A percentile compares a stretch with the other conserved stretches of the same genome.
Evolutionary conservation across 2,329 filamentous ascomycete species (phyloP).

Genomic region (Tricladium varicosporioides): DNA sequence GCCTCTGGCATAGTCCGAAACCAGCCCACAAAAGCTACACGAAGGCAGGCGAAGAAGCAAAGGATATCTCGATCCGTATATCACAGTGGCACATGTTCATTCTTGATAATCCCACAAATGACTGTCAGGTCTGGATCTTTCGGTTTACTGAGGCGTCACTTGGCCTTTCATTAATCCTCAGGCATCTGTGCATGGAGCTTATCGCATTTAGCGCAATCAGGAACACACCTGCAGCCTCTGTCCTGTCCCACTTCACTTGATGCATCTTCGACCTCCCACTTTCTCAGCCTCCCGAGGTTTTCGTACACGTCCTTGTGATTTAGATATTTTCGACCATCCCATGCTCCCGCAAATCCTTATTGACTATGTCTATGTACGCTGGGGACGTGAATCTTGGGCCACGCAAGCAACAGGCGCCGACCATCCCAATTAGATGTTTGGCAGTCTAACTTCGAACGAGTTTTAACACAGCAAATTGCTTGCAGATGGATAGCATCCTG

Average conservation of each 20-base stretch:
- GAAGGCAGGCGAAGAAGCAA: no score
- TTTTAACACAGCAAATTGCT: neutral
- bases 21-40: no score
- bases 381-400: neutral
- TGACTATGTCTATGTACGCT: neutral
- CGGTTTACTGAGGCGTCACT: neutral
- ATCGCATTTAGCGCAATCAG: constrained; percentile 8
- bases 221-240: neutral
- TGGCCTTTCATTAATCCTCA: neutral
- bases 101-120: no score
- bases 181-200: neutral
- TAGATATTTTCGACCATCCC: neutral
- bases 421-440: neutral
- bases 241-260: neutral
- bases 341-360: neutral
- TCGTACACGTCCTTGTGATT: neutral
- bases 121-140: neutral
- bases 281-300: neutral
- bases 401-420: constrained; percentile 3
- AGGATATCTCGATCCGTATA: no score
- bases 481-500: neutral
- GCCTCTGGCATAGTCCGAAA: no score
- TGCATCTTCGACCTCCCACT: neutral
- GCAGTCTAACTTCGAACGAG: neutral
- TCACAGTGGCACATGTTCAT: no score